A percentile compares a stretch with the other conserved stretches of the same genome.
Conservation (phyloP, 2,329 filamentous ascomycete genomes). For the Domatiomyces globalis region DNA sequence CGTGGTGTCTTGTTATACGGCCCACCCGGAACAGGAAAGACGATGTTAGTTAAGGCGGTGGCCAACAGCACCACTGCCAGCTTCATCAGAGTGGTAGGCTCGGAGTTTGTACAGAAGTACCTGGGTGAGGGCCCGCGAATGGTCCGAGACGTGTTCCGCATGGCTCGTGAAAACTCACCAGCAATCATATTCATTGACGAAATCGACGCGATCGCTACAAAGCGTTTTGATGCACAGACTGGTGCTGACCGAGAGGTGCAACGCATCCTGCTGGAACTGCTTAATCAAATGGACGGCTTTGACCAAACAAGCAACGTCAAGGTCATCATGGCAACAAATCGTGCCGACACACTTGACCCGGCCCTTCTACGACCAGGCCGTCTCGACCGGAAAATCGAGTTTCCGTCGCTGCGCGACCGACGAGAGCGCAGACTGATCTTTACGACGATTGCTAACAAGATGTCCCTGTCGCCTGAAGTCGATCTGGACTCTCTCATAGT, state of each 20-base stretch:
- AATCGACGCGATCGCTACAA: constrained; percentile 96
- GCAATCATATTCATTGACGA: constrained; percentile 99
- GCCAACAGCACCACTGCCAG: constrained; percentile 96
- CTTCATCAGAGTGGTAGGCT: constrained; percentile 96
- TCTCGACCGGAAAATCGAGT: constrained; percentile 96
- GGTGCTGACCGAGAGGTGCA: constrained; percentile 96
- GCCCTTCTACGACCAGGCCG: constrained; percentile 87
- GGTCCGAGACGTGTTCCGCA: constrained; percentile 97
- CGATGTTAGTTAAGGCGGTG: constrained; percentile 94
- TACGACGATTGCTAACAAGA: constrained; percentile 89
- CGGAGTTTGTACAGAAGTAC: constrained; percentile 98
- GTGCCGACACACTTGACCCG: constrained; percentile 90
- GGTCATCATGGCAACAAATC: constrained; percentile 99
- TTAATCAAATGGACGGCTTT: constrained; percentile 99
- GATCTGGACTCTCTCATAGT: constrained; percentile 94
- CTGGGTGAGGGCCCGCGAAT: constrained; percentile 94
- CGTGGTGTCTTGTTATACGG: constrained; percentile 93
- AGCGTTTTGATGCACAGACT: constrained; percentile 97
- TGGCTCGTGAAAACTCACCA: constrained; percentile 96
- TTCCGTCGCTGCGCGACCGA: constrained; percentile 84
- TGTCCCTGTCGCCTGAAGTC: constrained; percentile 92
- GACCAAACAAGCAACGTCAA: constrained; percentile 98
- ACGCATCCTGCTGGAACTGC: constrained; percentile 88
- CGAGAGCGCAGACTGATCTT: constrained; percentile 94
- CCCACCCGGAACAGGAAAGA: constrained; percentile 90